Conservation (phyloP, 75 land plant species). For the Picea glauca region DNA sequence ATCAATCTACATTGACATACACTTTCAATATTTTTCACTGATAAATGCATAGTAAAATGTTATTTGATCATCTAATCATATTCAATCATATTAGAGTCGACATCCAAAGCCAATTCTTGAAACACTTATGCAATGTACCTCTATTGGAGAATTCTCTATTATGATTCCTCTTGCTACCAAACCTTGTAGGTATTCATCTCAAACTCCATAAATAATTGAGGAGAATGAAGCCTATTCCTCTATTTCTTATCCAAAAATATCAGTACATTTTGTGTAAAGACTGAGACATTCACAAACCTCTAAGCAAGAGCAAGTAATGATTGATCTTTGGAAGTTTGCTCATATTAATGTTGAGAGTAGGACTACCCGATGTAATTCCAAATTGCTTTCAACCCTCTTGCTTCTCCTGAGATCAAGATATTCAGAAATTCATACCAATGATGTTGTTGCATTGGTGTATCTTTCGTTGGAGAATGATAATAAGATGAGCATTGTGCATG, state of each 20-base stretch:
- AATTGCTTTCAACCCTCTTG: conserved; percentile 45
- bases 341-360: conserved; percentile 33
- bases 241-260: conserved; percentile 6
- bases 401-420: conserved; percentile 42
- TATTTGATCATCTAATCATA: too few relatives aligned
- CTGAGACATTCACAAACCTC: conserved; percentile 24
- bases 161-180: conserved; percentile 26
- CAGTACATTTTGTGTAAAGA: conserved; percentile 22
- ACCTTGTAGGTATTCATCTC: conserved; percentile 13
- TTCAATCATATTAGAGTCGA: too few relatives aligned
- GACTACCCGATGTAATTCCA: conserved; percentile 42
- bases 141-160: conserved; percentile 7
- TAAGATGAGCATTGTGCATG: conserved; percentile 43
- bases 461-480: conserved; percentile 51
- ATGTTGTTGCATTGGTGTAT: conserved; percentile 59
- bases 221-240: conserved; percentile 7
- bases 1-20: too few relatives aligned
- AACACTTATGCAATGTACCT: background rate
- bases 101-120: too few relatives aligned
- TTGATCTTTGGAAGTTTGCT: conserved; percentile 48
- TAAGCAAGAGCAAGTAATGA: conserved; percentile 58
- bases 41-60: too few relatives aligned
- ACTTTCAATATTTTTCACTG: too few relatives aligned
- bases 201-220: conserved; percentile 12
- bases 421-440: conserved; percentile 38